Base-by-base conservation (phyloP, 2,329 filamentous ascomycete species). In the Sporothrix schenckii region DNA sequence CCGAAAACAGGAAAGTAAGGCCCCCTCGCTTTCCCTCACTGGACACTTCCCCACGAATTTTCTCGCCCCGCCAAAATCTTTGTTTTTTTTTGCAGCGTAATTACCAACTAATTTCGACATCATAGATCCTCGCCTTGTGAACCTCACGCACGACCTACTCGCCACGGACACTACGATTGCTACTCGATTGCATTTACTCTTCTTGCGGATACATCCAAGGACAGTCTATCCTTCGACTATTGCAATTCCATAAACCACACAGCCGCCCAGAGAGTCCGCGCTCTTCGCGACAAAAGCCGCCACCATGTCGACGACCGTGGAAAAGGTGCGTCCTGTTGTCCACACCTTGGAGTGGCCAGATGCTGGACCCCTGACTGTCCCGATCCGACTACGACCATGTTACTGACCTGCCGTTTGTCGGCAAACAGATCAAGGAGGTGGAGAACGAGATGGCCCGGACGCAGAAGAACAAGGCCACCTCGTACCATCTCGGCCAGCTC, bases 381-480 rank as follows among this genome's bases (percentile, higher is more conserved):
- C 13, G 5, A 9, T 30, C 4, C 4, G 58, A 44, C n/a, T 30
- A 19, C 50, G 39, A 56, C 21, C 19, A 21, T 58, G 14, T 72
- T 50, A 61, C 70, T 73, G 60, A 74, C 73, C 6, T n/a, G 16
- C 21, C 9, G 44, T 14, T 47, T 49, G 19, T 53, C 47, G 47
- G 5, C 39, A 16, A n/a, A 21, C 27, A 95, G 92, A 97, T 98
- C 87, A 97, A 97, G 83, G 92, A 94, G 78, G 92, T 97, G 82
- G 94, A 97, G 91, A 83, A 91, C 84, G 94, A 97, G 90, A 97
- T 97, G 94, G 92, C 93, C 84, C 88, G 88, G 83, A 97, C 94
- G 78, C 94, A 98, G 81, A 97, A 97, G 85, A 97, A 97, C 83
- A 97, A 97, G 84, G 92, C 91, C 69, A 97, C 93, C 14, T 94